Evolutionary conservation across 176 grass and related monocot genomes (phyloP).

Genomic region (Musa schizocarpa): DNA sequence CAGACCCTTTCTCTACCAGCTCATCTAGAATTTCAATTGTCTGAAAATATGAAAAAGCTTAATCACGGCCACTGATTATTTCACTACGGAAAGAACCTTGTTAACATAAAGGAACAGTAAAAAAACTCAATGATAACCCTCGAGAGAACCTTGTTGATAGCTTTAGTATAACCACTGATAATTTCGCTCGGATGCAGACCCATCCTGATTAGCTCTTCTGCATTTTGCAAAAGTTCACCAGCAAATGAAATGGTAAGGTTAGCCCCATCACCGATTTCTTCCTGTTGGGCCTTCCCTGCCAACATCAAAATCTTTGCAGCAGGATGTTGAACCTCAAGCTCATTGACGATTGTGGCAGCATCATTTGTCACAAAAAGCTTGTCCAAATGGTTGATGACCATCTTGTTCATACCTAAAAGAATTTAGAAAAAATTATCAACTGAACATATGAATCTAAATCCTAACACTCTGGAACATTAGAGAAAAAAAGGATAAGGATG

Average conservation of each 20-base stretch:
- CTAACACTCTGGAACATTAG: neutral
- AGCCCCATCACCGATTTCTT: conserved; percentile 85
- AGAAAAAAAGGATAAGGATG: too few species aligned
- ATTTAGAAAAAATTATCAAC: neutral
- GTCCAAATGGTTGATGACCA: conserved; percentile 92
- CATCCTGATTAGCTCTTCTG: conserved; percentile 91
- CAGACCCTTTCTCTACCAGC: conserved; percentile 73
- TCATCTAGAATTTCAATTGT: conserved; percentile 60
- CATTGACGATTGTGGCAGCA: conserved; percentile 71
- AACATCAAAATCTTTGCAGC: conserved; percentile 86
- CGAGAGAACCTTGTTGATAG: conserved; percentile 59
- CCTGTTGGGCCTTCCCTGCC: conserved; percentile 64
- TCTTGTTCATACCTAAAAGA: conserved; percentile 82
- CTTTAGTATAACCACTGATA: conserved; percentile 83
- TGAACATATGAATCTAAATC: neutral
- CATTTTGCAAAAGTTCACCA: conserved; percentile 77
- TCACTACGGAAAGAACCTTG: conserved; percentile 34
- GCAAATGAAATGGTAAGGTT: conserved; percentile 97
- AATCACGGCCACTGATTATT: neutral
- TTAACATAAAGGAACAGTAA: conserved; percentile 2
- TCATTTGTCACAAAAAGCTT: conserved; percentile 78
- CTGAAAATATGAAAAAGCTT: conserved; percentile 12
- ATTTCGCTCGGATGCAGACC: conserved; percentile 94
- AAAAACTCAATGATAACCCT: too few species aligned
- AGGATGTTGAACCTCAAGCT: conserved; percentile 85